Conservation (phyloP, 192 early-diverging fungal genomes). For the Backusella westeae region DNA sequence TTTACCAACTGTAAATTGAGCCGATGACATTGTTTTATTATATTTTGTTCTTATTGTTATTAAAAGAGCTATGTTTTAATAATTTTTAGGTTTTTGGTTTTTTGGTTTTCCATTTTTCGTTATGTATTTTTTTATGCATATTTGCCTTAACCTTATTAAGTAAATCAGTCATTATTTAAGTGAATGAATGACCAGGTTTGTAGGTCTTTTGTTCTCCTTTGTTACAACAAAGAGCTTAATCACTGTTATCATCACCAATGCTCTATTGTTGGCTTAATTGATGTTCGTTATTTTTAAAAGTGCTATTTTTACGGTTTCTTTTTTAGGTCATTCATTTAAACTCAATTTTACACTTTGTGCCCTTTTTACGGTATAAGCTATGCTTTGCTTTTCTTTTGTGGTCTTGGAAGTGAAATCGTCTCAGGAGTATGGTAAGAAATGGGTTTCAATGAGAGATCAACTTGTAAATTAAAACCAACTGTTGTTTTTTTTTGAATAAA, state of each 20-base stretch:
- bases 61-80: too few relatives aligned
- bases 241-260: background rate
- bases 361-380: background rate
- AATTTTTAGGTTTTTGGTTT: background rate
- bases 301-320: background rate
- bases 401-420: background rate
- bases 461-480: background rate
- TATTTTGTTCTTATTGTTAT: too few relatives aligned
- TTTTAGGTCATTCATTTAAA: background rate
- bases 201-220: background rate
- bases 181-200: background rate
- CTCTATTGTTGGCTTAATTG: too few relatives aligned
- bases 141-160: background rate
- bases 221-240: background rate
- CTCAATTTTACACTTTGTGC: background rate
- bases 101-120: background rate
- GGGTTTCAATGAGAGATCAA: background rate
- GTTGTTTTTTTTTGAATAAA: too few relatives aligned
- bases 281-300: background rate
- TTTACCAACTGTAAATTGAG: conserved; percentile 88
- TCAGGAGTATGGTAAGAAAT: background rate
- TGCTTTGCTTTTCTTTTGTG: background rate
- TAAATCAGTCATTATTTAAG: background rate
- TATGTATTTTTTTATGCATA: background rate
- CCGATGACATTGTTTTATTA: conserved; percentile 38